A percentile compares a stretch with the other conserved stretches of the same genome.
Evolutionary conservation across 2,329 filamentous ascomycete species (phyloP).

Genomic region (Aspergillus aculeatus): DNA sequence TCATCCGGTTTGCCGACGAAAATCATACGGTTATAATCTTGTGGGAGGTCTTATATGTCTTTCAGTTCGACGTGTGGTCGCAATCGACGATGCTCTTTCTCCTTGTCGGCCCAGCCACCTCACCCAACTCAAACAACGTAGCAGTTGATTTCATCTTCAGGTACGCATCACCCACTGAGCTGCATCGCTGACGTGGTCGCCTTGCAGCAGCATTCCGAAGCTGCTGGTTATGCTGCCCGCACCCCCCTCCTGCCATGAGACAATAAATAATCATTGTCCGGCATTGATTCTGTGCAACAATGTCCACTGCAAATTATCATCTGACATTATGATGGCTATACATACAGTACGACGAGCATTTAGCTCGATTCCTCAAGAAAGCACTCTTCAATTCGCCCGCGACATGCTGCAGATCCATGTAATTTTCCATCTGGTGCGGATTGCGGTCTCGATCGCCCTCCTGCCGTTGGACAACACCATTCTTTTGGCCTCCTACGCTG

Average conservation of each 20-base stretch:
- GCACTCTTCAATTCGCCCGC: slow-evolving; percentile 5
- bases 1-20: not conserved
- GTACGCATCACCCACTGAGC: not conserved
- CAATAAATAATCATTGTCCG: not conserved
- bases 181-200: slow-evolving; percentile 25
- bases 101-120: slow-evolving; percentile 12
- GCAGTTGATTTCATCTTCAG: not conserved
- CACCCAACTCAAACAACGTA: not conserved
- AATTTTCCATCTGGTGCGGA: slow-evolving; percentile 27
- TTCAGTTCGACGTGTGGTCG: not conserved
- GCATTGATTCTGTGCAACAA: not conserved
- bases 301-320: not conserved
- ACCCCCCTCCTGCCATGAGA: not conserved
- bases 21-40: not conserved
- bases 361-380: slow-evolving; percentile 9
- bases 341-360: slow-evolving; percentile 19
- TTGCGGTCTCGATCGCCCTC: slow-evolving; percentile 27
- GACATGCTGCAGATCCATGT: slow-evolving; percentile 15
- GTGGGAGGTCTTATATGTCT: not conserved
- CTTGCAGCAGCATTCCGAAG: slow-evolving; percentile 9
- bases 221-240: not conserved
- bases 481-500: slow-evolving; percentile 39
- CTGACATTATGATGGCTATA: slow-evolving; percentile 20
- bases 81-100: not conserved
- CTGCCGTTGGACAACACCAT: slow-evolving; percentile 54